Evolutionary conservation across 108 stramenopile species (phyloP).

Genomic region (Pseudonitzschia pungens): DNA sequence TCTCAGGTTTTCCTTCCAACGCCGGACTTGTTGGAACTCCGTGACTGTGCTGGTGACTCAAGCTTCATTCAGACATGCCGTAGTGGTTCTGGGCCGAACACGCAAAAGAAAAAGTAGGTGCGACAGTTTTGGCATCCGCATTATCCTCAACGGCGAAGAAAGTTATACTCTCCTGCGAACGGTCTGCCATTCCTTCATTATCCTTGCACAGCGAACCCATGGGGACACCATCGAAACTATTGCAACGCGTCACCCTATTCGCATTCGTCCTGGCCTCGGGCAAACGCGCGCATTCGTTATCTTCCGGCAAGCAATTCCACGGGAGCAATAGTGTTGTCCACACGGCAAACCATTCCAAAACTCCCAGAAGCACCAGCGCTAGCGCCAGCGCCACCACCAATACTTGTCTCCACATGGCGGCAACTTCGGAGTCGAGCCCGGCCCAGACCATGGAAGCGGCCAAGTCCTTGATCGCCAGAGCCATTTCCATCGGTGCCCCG

Average conservation of each 20-base stretch:
- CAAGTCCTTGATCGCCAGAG: conserved; percentile 22
- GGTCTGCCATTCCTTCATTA: neutral
- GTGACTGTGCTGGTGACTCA: too few relatives aligned
- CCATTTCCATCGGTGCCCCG: conserved; percentile 53
- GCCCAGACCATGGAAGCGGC: conserved; percentile 6
- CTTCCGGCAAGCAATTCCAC: neutral
- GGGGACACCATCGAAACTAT: neutral
- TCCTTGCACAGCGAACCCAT: neutral
- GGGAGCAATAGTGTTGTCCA: too few relatives aligned
- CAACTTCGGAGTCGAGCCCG: neutral
- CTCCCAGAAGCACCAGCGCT: neutral
- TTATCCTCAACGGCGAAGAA: neutral
- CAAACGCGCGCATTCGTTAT: neutral
- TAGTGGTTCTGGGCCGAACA: too few relatives aligned
- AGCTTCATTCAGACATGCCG: too few relatives aligned
- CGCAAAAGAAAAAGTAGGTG: too few relatives aligned
- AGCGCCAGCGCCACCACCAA: neutral
- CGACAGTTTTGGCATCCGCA: too few relatives aligned
- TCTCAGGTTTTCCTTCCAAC: too few relatives aligned
- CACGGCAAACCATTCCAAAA: neutral
- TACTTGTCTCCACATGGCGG: neutral
- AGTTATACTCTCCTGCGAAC: too few relatives aligned
- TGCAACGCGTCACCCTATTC: neutral
- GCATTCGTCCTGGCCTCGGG: neutral
- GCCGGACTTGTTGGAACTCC: too few relatives aligned